Evolutionary conservation across 225 moss, liverwort and hornwort species (phyloP).

Genomic region (Lunularia cruciata): DNA sequence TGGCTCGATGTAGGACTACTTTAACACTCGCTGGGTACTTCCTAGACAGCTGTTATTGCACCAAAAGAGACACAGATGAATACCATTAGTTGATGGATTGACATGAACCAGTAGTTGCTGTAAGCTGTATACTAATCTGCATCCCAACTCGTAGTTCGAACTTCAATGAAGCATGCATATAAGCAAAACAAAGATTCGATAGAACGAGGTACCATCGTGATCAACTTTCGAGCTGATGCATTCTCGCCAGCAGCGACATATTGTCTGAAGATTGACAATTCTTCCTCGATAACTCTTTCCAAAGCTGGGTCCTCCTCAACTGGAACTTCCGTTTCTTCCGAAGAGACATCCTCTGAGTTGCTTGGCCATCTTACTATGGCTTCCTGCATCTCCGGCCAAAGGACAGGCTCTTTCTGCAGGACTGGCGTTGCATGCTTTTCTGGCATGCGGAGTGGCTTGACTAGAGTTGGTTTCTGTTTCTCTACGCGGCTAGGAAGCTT

Average conservation of each 20-base stretch:
- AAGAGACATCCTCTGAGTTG: not conserved
- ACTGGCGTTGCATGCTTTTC: not conserved
- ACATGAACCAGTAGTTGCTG: too few species aligned
- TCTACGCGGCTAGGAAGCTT: not conserved
- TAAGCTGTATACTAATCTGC: too few species aligned
- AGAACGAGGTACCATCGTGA: constrained; percentile 47
- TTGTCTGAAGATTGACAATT: constrained; percentile 51
- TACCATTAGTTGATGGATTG: not conserved
- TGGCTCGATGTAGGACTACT: constrained; percentile 65
- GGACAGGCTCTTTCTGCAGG: not conserved
- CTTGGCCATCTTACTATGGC: constrained; percentile 9
- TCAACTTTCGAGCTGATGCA: constrained; percentile 39
- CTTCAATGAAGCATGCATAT: too few species aligned
- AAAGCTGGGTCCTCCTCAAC: constrained; percentile 30
- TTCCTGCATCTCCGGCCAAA: constrained; percentile 19
- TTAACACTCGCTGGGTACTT: constrained; percentile 53
- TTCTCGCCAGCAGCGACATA: constrained; percentile 51
- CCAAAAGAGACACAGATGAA: too few species aligned
- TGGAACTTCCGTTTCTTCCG: constrained; percentile 5
- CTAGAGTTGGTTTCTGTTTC: constrained; percentile 20
- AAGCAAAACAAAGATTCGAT: too few species aligned
- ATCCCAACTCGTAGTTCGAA: too few species aligned
- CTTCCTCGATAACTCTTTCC: constrained; percentile 35
- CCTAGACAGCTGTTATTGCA: too few species aligned
- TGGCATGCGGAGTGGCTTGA: constrained; percentile 14